Evolutionary conservation across 371 early-diverging fungal species (phyloP).

Genomic region (Mucor mucedo): DNA sequence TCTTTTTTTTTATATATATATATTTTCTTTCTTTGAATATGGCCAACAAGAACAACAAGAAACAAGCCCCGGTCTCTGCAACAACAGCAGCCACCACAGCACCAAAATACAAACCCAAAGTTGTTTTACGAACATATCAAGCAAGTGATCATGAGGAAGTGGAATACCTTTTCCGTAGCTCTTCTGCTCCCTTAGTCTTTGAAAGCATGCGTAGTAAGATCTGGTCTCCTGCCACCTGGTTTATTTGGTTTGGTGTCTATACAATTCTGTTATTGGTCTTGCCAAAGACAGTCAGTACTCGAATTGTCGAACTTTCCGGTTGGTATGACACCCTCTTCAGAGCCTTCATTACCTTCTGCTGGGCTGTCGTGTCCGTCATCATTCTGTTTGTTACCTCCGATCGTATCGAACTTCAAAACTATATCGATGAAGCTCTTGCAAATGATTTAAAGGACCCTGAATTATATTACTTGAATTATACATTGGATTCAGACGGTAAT

Average conservation of each 20-base stretch:
- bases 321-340: conserved; percentile 29
- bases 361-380: conserved; percentile 42
- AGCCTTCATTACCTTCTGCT: conserved; percentile 33
- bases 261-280: conserved; percentile 30
- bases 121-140: conserved; percentile 44
- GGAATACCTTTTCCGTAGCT: conserved; percentile 30
- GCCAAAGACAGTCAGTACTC: conserved; percentile 17
- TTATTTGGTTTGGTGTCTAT: conserved; percentile 45
- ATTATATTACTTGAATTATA: conserved; percentile 43
- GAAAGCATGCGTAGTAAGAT: conserved; percentile 50
- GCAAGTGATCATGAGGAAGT: conserved; percentile 35
- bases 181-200: conserved; percentile 41
- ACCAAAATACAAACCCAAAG: conserved; percentile 29
- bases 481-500: conserved; percentile 21
- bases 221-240: conserved; percentile 48
- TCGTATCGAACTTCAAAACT: conserved; percentile 37
- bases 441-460: conserved; percentile 52
- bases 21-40: background rate
- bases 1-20: background rate
- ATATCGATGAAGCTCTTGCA: conserved; percentile 39
- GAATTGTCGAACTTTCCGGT: conserved; percentile 19
- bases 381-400: conserved; percentile 40
- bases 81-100: background rate
- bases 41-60: background rate
- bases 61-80: background rate